Evolutionary conservation across 169 alveolate species (phyloP).

Genomic region (Plasmodium chabaudi): DNA sequence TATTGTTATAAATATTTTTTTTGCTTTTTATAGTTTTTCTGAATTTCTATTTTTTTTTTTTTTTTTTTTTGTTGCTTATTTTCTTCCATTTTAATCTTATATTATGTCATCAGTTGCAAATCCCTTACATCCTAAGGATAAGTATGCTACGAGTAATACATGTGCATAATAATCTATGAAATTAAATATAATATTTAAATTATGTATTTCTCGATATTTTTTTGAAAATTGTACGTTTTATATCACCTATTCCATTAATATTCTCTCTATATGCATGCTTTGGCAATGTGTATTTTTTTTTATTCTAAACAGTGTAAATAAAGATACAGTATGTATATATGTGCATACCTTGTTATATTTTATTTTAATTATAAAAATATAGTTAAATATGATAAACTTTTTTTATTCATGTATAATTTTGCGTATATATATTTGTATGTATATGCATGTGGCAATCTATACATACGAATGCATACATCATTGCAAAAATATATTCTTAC

Average conservation of each 20-base stretch:
- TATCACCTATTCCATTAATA: neutral
- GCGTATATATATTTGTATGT: constrained; percentile 14
- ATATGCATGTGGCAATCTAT: neutral
- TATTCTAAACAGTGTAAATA: constrained; percentile 10
- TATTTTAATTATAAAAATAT: constrained; percentile 15
- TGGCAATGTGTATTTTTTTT: constrained; percentile 14
- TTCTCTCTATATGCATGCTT: constrained; percentile 25
- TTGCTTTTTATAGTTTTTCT: constrained; percentile 7
- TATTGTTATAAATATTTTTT: constrained; percentile 6
- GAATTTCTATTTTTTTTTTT: neutral
- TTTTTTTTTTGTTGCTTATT: neutral
- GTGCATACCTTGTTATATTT: constrained; percentile 4
- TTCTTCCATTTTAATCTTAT: constrained; percentile 2
- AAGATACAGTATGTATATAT: neutral
- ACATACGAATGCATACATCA: neutral
- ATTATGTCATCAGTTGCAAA: neutral
- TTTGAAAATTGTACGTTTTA: constrained; percentile 1
- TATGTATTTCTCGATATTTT: constrained; percentile 7
- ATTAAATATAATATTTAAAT: constrained; percentile 21
- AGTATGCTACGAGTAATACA: constrained; percentile 8
- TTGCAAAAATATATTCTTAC: constrained; percentile 9
- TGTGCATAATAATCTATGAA: constrained; percentile 18
- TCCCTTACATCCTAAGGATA: constrained; percentile 34
- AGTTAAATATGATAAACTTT: constrained; percentile 8
- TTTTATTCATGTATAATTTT: constrained; percentile 8